Base-by-base conservation (phyloP, 306 rosid species). In the Vigna reflexopilosa region DNA sequence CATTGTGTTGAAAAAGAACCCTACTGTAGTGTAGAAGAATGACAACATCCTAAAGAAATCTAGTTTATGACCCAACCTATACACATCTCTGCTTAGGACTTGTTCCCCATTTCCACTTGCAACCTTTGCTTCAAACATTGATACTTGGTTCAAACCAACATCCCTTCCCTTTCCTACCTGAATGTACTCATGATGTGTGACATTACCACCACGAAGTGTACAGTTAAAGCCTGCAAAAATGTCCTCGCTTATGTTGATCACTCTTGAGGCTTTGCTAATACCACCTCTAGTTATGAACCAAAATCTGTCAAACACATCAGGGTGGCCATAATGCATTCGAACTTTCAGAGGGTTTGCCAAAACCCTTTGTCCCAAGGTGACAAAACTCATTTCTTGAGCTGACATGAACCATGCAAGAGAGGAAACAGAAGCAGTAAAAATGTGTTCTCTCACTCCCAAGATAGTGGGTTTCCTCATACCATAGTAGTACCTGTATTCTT, bases 391-490 rank as follows among this genome's bases (percentile, higher is more conserved):
- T 87, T 93, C 97, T 68, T 93, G 98, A 80, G 96, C 93, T 20
- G 98, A 93, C 98, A 93, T 93, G 82, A 93, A 93, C 97, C 93
- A 87, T 24, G 98, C 98, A 75, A 93, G 93, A 69, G 98, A 93
- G 19, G 97, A 93, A 88, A 93, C 98, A 1, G 92, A 88, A 72
- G 97, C 98, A 26, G 98, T 93, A 80, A 93, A 93, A 63, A 91
- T 82, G 81, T 90, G 96, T 69, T 91, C 98, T 76, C 98, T 86
- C 52, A 93, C 98, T 80, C 98, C 98, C 89, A 93, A 80, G 84
- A 93, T 91, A 3, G 97, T 87, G 13, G 98, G 97, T 80, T 86
- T 88, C 69, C 93, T 78, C 55, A 86, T 85, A 48, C 97, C 98
- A 82, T 91, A 82, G 81, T 82, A 64, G 54, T 30, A 57, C 69